Evolutionary conservation across 2,329 filamentous ascomycete species (phyloP), one percentile per base, ranked within the genome.

Genomic region (Fusarium solani-melongenae): DNA sequence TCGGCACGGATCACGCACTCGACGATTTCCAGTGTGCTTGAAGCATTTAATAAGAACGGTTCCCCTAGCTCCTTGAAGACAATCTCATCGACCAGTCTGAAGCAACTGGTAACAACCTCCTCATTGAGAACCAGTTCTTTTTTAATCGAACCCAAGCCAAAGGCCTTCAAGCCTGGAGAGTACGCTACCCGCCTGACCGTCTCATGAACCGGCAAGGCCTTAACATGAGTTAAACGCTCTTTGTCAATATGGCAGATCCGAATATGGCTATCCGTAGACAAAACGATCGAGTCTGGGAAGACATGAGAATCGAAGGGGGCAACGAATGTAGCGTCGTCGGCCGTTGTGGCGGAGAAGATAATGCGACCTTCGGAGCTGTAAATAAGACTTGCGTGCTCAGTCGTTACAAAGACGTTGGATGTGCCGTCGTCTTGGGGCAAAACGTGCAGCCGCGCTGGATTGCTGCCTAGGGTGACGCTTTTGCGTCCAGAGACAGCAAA

Each of bases 331-430:
- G 94, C 94, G 71, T 95, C 92, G 70, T 98, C 94, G 4, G 95
- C 94, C 14, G 96, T 98, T 2, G 98, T 94, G 2, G 96, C 95
- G 6, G 95, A 98, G 83, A 97, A 99, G 1, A 98, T 91, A 44
- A 98, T 92, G 24, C 95, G 90, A 1, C 93, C 94, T 79, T 98
- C 95, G 0, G 92, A 91, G 10, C 93, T 93, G 79, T 99, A 98
- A 57, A 99, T 98, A 63, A 99, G 84, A 72, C 94, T 98, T 0
- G 96, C 94, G 79, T 98, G 94, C 78, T 99, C 96, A 66, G 95
- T 98, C 0, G 94, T 97, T 1, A 95, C 94, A 80, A 99, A 97
- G 1, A 99, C 92, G 76, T 93, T 97, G 79, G 88, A 93, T 1
- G 94, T 84, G 0, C 89, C 90, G 56, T 92, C 85, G 1, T 86